Evolutionary conservation across 768 basidiomycete species (phyloP).

Genomic region (Dacryopinax primogenitus): DNA sequence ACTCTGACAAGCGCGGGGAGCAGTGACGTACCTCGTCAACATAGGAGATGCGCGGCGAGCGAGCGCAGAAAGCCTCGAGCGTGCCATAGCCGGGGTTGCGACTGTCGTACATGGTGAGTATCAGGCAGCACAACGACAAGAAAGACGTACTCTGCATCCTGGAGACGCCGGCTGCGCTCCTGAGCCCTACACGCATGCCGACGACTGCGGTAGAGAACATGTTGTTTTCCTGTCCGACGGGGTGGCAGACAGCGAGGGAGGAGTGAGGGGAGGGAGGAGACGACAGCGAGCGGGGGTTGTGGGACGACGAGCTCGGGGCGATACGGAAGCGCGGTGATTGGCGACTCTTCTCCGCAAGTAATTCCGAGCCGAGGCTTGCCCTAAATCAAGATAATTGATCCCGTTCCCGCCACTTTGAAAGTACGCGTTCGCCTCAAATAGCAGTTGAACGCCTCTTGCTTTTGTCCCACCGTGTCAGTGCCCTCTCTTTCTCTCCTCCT

Average conservation of each 20-base stretch:
- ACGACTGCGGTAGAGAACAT: slow-evolving; percentile 7
- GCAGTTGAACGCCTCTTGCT: too few relatives aligned
- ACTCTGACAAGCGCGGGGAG: not conserved
- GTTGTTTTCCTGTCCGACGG: not conserved
- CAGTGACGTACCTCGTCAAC: not conserved
- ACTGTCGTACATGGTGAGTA: not conserved
- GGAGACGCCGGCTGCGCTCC: not conserved
- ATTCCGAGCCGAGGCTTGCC: not conserved
- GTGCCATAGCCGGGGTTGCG: not conserved
- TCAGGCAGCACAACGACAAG: too few relatives aligned
- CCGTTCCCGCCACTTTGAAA: not conserved
- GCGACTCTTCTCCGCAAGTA: not conserved
- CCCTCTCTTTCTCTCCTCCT: not conserved
- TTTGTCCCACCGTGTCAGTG: not conserved
- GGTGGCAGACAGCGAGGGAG: not conserved
- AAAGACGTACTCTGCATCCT: not conserved
- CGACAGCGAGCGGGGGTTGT: not conserved
- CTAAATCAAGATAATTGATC: not conserved
- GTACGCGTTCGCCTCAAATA: too few relatives aligned
- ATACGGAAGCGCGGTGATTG: slow-evolving; percentile 8
- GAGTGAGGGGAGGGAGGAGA: not conserved
- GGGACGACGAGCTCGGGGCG: slow-evolving; percentile 6
- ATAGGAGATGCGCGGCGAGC: not conserved
- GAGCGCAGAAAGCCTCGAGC: not conserved
- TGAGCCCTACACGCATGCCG: slow-evolving; percentile 5